phyloP scores from a whole-genome alignment of 1,139 yeast genomes.

The Zygoascus meyerae region DNA sequence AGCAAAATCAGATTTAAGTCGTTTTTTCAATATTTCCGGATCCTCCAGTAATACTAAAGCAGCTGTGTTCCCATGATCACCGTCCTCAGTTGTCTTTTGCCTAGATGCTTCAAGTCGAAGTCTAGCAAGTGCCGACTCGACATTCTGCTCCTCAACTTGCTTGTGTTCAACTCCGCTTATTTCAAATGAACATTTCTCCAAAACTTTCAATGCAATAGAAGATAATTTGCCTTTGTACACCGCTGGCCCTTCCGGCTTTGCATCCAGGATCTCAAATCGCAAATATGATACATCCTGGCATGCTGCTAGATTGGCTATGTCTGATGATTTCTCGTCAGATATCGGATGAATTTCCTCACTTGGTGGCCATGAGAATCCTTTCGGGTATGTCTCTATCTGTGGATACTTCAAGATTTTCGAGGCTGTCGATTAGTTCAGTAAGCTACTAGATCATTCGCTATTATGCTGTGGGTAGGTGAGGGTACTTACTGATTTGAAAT shows the following conservation, averaged over 20 bases:
- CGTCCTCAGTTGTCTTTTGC: too few relatives aligned
- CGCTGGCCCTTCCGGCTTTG: background rate
- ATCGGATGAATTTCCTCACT: background rate
- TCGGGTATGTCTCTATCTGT: background rate
- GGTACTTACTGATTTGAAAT: slow-evolving; percentile 4
- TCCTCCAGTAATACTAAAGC: slow-evolving; percentile 1
- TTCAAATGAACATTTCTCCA: background rate
- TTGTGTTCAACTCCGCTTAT: too few relatives aligned
- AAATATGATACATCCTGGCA: slow-evolving; percentile 6
- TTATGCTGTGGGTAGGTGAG: too few relatives aligned
- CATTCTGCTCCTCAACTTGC: too few relatives aligned
- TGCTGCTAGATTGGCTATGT: background rate
- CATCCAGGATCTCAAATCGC: slow-evolving; percentile 1
- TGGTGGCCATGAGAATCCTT: background rate
- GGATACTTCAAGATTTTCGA: background rate
- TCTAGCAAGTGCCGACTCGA: too few relatives aligned
- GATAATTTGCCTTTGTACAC: background rate
- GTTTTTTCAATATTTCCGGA: background rate
- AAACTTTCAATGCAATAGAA: background rate
- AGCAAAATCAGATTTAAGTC: slow-evolving; percentile 2
- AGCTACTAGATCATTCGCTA: too few relatives aligned
- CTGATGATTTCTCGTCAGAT: background rate
- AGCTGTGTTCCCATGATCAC: too few relatives aligned
- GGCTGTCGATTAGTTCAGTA: background rate
- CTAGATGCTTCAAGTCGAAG: too few relatives aligned